Base-by-base conservation (phyloP, 306 rosid species). In the Erythrophleum fordii region DNA sequence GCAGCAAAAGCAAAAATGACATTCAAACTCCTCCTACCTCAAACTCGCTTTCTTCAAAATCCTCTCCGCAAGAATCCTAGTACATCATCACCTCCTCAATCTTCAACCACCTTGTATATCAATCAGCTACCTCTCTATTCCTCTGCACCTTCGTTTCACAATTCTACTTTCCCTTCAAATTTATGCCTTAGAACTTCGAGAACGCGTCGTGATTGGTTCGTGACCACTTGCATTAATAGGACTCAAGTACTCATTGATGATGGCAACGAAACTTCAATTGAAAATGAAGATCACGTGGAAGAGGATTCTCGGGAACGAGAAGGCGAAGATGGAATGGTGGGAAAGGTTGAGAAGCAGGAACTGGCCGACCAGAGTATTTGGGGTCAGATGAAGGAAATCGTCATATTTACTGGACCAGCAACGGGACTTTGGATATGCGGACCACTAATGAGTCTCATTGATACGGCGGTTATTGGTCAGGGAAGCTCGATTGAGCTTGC, bases 401-500 rank as follows among this genome's bases (percentile, higher is more conserved):
- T 85, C 0, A 80, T 64, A 80, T 91, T 95, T 62, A 86, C 94
- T 0, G 98, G 93, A 11, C 97, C 99, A 3, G 95, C 97, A 0
- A 86, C 90, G 1, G 99, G 90, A 18, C 87, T 95, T 80, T 95
- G 99, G 99, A 70, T 91, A 3, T 89, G 95, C 22, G 97, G 93
- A 42, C 99, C 97, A 3, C 75, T 93, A 11, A 91, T 93, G 99
- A 95, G 97, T 83, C 92, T 95, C 82, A 93, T 93, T 22, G 95
- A 91, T 39, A 93, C 99, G 0, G 99, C 88, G 0, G 92, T 95
- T 55, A 86, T 95, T 29, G 99, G 97, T 49, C 97, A 88, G 73
- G 91, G 99, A 69, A 95, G 99, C 89, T 93, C 95, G 0, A 35
- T 89, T 83, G 97, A 95, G 89, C 98, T 95, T 42, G 98, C 98